Base-by-base conservation (phyloP, 305 asterid species). In the Striga hermonthica region DNA sequence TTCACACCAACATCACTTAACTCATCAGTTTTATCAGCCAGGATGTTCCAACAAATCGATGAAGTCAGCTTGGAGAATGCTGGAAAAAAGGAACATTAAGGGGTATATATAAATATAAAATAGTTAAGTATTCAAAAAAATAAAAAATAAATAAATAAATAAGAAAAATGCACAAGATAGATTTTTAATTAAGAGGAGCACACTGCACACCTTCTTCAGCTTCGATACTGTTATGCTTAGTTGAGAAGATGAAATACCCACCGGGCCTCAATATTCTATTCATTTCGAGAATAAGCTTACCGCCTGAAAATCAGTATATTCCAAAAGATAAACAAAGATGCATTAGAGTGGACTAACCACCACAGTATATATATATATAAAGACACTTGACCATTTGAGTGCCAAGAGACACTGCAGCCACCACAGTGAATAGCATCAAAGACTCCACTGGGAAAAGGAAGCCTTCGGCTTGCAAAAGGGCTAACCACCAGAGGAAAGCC, bases 231-330 rank as follows among this genome's bases (percentile, higher is more conserved):
- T 60, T 79, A 70, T 84, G 95, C 79, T 80, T 88, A 61, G 82
- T 80, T 0, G 99, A 90, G 69, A 93, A 72, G 58, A 93, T 84
- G 80, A 90, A 93, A 79, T 90, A 88, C 62, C 97, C 97, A 70
- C 94, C 96, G 34, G 99, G 95, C 79, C 99, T 93, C 85, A 93
- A 73, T 72, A 90, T 76, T 77, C 98, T 79, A 76, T 90, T 90
- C 89, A 90, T 84, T 84, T 93, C 97, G 34, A 90, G 80, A 67
- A 93, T 79, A 71, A 82, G 95, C 77, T 80, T 90, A 48, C 88
- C 99, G 22, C 91, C 97, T 93, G 96, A 80, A 80, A 71, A 15
- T 12, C 4, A 5, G 31, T 22, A 12, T 49, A 57, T 28, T 37
- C 41, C 15, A 62, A 50, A 60, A 13, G 53, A 15, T 48, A 62